Evolutionary conservation across 306 rosid species (phyloP).

Genomic region (Calophaca sinica): DNA sequence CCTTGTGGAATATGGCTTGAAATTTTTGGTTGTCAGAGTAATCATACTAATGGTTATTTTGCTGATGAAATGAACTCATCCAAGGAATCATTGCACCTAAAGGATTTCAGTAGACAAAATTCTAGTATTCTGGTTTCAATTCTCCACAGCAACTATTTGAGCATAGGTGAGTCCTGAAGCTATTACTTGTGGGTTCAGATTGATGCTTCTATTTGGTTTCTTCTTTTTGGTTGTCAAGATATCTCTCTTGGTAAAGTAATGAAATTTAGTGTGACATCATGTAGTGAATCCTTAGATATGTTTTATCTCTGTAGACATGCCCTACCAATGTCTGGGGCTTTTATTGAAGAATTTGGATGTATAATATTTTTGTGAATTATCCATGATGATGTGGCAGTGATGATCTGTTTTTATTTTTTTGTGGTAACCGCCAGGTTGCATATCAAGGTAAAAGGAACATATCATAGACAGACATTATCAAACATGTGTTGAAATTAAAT

Average conservation of each 20-base stretch:
- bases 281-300: slow-evolving; percentile 15
- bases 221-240: slow-evolving; percentile 26
- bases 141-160: slow-evolving; percentile 82
- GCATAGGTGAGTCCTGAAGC: slow-evolving; percentile 70
- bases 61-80: slow-evolving; percentile 45
- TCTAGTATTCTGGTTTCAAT: slow-evolving; percentile 69
- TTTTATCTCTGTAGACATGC: slow-evolving; percentile 13
- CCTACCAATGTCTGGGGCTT: slow-evolving; percentile 17
- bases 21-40: slow-evolving; percentile 57
- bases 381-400: not conserved
- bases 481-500: slow-evolving; percentile 24
- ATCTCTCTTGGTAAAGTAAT: slow-evolving; percentile 35
- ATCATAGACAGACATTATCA: slow-evolving; percentile 3
- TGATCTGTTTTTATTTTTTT: slow-evolving; percentile 36
- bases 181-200: slow-evolving; percentile 33
- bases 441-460: slow-evolving; percentile 38
- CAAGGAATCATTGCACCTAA: slow-evolving; percentile 48
- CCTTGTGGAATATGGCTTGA: slow-evolving; percentile 96
- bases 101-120: slow-evolving; percentile 50
- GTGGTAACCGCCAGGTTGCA: slow-evolving; percentile 27
- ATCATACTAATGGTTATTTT: slow-evolving; percentile 37
- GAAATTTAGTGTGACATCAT: slow-evolving; percentile 35
- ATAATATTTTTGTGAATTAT: slow-evolving; percentile 17
- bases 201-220: slow-evolving; percentile 41
- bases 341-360: slow-evolving; percentile 24